Evolutionary conservation across 2,329 filamentous ascomycete species (phyloP).

Genomic region (Cordyceps cateniannulata): DNA sequence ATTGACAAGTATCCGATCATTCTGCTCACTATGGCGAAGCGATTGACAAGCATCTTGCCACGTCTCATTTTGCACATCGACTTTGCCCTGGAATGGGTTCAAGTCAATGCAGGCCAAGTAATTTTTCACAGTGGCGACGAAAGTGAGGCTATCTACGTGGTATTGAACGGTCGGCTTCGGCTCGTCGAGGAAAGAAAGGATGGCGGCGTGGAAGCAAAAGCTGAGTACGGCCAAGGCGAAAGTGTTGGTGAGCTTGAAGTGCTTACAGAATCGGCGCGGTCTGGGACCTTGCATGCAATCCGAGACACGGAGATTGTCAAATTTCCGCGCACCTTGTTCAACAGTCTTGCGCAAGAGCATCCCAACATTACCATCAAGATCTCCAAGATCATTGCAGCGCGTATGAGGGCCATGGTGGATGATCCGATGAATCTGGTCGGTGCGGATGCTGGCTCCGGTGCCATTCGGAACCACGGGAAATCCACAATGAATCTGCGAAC

Average conservation of each 20-base stretch:
- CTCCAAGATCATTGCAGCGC: slow-evolving; percentile 93
- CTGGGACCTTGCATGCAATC: slow-evolving; percentile 89
- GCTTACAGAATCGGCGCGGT: slow-evolving; percentile 85
- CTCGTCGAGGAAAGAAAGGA: slow-evolving; percentile 76
- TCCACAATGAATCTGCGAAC: slow-evolving; percentile 91
- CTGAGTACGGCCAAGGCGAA: slow-evolving; percentile 94
- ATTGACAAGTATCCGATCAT: slow-evolving; percentile 90
- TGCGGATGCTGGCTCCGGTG: slow-evolving; percentile 57
- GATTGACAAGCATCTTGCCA: slow-evolving; percentile 82
- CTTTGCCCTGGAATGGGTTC: slow-evolving; percentile 96
- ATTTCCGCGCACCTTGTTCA: slow-evolving; percentile 92
- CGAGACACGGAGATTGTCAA: slow-evolving; percentile 94
- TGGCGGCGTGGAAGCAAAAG: slow-evolving; percentile 76
- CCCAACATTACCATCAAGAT: slow-evolving; percentile 98
- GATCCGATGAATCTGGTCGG: slow-evolving; percentile 63
- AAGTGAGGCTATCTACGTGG: slow-evolving; percentile 97
- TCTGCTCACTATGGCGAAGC: slow-evolving; percentile 90
- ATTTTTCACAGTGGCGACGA: slow-evolving; percentile 92
- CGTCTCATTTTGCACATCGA: slow-evolving; percentile 92
- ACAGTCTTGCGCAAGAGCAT: slow-evolving; percentile 93
- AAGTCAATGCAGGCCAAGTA: slow-evolving; percentile 90
- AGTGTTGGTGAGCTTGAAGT: slow-evolving; percentile 97
- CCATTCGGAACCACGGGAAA: slow-evolving; percentile 51
- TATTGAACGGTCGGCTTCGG: slow-evolving; percentile 85
- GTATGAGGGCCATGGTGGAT: slow-evolving; percentile 85